phyloP scores from a whole-genome alignment of 371 early-diverging fungal genomes.

The Apophysomyces sp. region DNA sequence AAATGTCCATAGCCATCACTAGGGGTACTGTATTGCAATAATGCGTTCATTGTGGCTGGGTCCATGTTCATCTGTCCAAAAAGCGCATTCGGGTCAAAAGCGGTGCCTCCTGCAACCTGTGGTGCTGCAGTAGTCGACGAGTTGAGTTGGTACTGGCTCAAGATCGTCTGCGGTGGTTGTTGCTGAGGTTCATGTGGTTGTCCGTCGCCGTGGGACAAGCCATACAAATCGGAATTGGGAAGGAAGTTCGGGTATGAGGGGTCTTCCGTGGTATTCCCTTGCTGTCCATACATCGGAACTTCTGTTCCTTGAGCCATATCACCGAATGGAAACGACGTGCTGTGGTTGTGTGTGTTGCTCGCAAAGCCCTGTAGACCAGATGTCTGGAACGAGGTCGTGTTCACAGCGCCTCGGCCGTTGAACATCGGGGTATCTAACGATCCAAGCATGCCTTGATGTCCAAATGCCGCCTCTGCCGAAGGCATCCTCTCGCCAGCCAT shows the following conservation, averaged over 20 bases:
- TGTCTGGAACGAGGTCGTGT: not conserved
- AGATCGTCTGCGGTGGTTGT: not conserved
- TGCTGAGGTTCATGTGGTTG: conserved; percentile 12
- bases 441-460: conserved; percentile 1
- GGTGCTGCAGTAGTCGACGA: conserved; percentile 1
- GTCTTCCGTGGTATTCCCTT: not conserved
- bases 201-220: not conserved
- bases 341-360: not conserved
- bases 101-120: conserved; percentile 1
- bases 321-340: not conserved
- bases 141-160: not conserved
- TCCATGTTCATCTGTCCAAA: conserved; percentile 40
- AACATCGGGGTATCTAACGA: conserved; percentile 4
- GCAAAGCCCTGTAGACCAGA: not conserved
- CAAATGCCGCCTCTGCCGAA: not conserved
- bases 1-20: not conserved
- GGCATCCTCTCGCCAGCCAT: not conserved
- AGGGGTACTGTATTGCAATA: conserved; percentile 21
- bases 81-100: conserved; percentile 18
- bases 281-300: not conserved
- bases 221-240: conserved; percentile 8
- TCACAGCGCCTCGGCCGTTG: conserved; percentile 2
- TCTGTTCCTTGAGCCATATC: not conserved
- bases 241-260: conserved; percentile 4
- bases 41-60: conserved; percentile 35